phyloP scores from a whole-genome alignment of 176 grass and related monocot species.

The Oryza nivara region DNA sequence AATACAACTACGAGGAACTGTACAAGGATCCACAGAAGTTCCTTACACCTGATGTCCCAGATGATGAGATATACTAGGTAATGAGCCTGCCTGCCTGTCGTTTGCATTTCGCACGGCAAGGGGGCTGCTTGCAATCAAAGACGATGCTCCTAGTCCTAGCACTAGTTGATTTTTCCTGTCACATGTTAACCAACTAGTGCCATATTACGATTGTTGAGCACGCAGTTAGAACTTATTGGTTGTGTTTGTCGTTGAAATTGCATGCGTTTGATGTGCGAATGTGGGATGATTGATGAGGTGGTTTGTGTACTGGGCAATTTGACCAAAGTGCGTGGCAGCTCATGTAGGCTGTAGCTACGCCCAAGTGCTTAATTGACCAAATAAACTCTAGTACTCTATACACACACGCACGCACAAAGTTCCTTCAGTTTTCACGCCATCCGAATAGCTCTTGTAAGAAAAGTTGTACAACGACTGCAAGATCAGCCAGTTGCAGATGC shows the following conservation, averaged over 20 bases:
- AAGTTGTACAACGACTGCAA: not conserved
- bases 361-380: not conserved
- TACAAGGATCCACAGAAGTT: slow-evolving; percentile 75
- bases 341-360: too few relatives aligned
- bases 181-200: not conserved
- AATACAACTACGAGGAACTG: slow-evolving; percentile 60
- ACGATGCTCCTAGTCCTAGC: slow-evolving; percentile 28
- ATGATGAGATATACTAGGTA: slow-evolving; percentile 88
- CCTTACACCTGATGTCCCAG: slow-evolving; percentile 78
- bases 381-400: not conserved
- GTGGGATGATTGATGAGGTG: not conserved
- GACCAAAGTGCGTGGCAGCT: not conserved
- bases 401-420: not conserved
- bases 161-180: slow-evolving; percentile 23
- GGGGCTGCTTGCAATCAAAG: slow-evolving; percentile 11
- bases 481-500: not conserved
- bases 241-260: not conserved
- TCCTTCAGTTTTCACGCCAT: not conserved
- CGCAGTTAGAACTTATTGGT: not conserved
- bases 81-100: not conserved
- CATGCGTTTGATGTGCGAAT: slow-evolving; percentile 1
- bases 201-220: slow-evolving; percentile 11
- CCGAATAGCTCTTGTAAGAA: not conserved
- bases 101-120: not conserved
- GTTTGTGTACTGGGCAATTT: not conserved